phyloP scores from a whole-genome alignment of 129 eudicot species.

The Solidago caesia region DNA sequence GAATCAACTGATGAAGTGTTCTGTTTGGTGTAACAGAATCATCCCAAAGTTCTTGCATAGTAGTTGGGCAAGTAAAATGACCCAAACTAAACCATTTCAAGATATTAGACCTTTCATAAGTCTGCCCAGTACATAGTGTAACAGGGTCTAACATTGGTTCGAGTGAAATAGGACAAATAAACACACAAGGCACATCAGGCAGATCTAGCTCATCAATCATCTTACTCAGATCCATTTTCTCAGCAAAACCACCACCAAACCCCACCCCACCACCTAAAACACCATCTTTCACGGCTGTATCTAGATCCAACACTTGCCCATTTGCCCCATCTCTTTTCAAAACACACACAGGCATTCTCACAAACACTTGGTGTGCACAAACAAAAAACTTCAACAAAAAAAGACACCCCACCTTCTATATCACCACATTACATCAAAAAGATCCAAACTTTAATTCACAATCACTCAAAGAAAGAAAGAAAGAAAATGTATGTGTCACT shows the following conservation, averaged over 20 bases:
- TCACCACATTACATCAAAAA: conserved; percentile 31
- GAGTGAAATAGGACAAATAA: conserved; percentile 61
- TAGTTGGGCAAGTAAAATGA: conserved; percentile 62
- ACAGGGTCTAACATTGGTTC: conserved; percentile 66
- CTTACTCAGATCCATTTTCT: conserved; percentile 51
- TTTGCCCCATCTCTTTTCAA: conserved; percentile 41
- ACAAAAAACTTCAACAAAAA: background rate
- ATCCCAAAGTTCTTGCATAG: conserved; percentile 75
- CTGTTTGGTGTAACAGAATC: conserved; percentile 53
- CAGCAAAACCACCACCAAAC: conserved; percentile 48
- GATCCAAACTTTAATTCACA: conserved; percentile 28
- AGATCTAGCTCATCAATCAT: conserved; percentile 46
- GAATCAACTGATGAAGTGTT: conserved; percentile 45
- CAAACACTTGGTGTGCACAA: conserved; percentile 24
- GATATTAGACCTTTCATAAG: conserved; percentile 55
- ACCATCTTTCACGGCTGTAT: conserved; percentile 72
- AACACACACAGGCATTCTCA: conserved; percentile 56
- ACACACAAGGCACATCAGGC: conserved; percentile 55
- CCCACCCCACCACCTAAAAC: conserved; percentile 44
- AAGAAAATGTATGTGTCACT: conserved; percentile 26
- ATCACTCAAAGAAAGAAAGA: background rate
- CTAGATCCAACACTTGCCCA: conserved; percentile 61
- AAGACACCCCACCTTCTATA: conserved; percentile 23
- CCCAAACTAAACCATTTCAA: conserved; percentile 58
- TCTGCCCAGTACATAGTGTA: conserved; percentile 63